Evolutionary conservation across 768 basidiomycete genomes (phyloP).

Genomic region (Agaricus subrufescens): DNA sequence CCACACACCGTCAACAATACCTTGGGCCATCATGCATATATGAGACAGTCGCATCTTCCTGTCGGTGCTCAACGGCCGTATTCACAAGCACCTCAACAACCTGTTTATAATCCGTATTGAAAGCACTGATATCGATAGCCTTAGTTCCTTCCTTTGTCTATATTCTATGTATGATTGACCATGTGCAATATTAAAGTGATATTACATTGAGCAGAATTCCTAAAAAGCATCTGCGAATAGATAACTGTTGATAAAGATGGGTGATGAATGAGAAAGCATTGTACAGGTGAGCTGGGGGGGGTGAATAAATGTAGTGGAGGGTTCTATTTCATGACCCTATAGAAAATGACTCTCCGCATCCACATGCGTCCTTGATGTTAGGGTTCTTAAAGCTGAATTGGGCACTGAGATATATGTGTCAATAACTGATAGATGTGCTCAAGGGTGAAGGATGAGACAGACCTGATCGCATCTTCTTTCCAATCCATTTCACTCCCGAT

Average conservation of each 20-base stretch:
- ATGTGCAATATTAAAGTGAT: not conserved
- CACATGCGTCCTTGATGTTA: slow-evolving; percentile 92
- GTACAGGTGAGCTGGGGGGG: not conserved
- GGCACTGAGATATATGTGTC: slow-evolving; percentile 40
- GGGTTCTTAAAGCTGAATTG: slow-evolving; percentile 87
- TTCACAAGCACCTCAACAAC: not conserved
- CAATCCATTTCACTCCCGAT: slow-evolving; percentile 99
- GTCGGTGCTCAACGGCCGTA: slow-evolving; percentile 2
- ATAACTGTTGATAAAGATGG: not conserved
- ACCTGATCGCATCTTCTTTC: slow-evolving; percentile 91
- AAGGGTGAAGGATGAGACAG: slow-evolving; percentile 21
- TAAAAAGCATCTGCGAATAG: not conserved
- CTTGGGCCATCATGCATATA: not conserved
- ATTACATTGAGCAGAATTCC: slow-evolving; percentile 1
- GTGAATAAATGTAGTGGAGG: not conserved
- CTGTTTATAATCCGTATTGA: not conserved
- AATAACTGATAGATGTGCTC: not conserved
- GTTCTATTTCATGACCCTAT: slow-evolving; percentile 35
- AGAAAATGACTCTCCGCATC: slow-evolving; percentile 91
- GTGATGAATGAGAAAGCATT: not conserved
- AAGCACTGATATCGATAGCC: not conserved
- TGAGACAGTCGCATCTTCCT: not conserved
- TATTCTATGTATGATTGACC: not conserved
- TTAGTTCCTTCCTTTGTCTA: not conserved
- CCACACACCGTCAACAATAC: not conserved